phyloP scores from a whole-genome alignment of 495 filamentous ascomycete species.

The Hypoxylon intermedium region DNA sequence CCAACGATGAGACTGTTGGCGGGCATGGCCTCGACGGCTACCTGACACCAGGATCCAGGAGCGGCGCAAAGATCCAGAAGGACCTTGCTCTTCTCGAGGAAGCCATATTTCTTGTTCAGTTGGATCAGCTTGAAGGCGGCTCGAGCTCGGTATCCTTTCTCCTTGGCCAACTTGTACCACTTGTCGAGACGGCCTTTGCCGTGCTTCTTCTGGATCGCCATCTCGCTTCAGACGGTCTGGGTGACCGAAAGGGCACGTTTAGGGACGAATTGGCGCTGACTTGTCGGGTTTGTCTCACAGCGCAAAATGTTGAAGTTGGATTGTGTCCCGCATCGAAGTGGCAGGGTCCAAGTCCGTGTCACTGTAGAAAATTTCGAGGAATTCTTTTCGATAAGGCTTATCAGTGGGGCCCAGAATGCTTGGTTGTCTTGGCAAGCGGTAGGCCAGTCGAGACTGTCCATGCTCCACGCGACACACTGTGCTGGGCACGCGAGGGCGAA shows the following conservation, averaged over 20 bases:
- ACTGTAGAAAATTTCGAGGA: constrained; percentile 25
- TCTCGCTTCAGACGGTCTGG: constrained; percentile 45
- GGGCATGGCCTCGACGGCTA: constrained; percentile 95
- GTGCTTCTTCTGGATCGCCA: constrained; percentile 99
- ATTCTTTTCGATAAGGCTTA: constrained; percentile 3
- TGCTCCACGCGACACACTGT: constrained; percentile 14
- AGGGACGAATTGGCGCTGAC: background rate
- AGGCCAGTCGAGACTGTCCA: background rate
- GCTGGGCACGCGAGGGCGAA: background rate
- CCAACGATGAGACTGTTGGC: constrained; percentile 87
- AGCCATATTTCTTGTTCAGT: constrained; percentile 98
- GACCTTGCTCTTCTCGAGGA: constrained; percentile 95
- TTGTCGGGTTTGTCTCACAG: background rate
- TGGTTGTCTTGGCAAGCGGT: constrained; percentile 4
- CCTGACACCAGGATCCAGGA: constrained; percentile 99
- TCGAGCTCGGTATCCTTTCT: constrained; percentile 96
- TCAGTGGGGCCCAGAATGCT: constrained; percentile 12
- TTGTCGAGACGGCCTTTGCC: constrained; percentile 99
- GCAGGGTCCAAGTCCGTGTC: background rate
- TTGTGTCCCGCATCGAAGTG: constrained; percentile 19
- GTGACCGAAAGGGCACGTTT: constrained; percentile 1
- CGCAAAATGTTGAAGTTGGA: constrained; percentile 15
- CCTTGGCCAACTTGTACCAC: constrained; percentile 89
- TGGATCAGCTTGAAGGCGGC: constrained; percentile 99
- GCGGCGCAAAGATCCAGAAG: constrained; percentile 96